Percentiles rank a stretch among this genome's conserved stretches.
Conservation (phyloP, 1,284 basidiomycete species). For the Pseudomicrostroma phylloplanum region DNA sequence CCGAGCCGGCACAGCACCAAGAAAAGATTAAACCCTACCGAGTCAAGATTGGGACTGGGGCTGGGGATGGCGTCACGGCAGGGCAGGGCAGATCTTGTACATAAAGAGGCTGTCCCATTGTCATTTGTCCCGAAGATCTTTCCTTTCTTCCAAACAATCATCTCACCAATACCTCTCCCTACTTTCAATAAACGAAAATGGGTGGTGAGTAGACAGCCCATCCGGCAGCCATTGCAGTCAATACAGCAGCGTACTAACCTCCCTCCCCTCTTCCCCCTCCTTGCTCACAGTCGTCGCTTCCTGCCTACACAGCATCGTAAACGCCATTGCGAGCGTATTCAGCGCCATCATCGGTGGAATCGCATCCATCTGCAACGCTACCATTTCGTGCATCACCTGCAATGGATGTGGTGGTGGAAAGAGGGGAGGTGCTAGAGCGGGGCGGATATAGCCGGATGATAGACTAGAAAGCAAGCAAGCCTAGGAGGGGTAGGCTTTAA, state of each 20-base stretch:
- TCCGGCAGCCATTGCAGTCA: no score
- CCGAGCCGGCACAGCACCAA: no score
- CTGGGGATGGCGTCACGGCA: no score
- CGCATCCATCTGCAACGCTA: no score
- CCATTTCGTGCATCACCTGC: background rate
- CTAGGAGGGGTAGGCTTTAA: no score
- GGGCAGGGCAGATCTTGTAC: no score
- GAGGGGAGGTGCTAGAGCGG: background rate
- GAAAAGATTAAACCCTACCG: no score
- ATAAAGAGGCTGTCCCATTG: no score
- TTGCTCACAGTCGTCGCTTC: background rate
- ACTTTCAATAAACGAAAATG: background rate
- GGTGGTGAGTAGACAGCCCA: background rate
- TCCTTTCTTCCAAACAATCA: no score
- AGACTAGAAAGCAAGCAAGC: background rate
- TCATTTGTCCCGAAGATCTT: no score
- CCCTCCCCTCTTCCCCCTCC: background rate
- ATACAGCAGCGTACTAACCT: background rate
- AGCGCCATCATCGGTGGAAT: background rate
- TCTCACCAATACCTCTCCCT: no score
- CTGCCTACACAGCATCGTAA: constrained; percentile 1
- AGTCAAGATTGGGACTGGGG: no score
- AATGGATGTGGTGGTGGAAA: background rate
- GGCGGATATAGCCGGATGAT: background rate
- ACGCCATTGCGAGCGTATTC: constrained; percentile 3